phyloP scores from a whole-genome alignment of 169 alveolate species.

The Cryptosporidium canis region DNA sequence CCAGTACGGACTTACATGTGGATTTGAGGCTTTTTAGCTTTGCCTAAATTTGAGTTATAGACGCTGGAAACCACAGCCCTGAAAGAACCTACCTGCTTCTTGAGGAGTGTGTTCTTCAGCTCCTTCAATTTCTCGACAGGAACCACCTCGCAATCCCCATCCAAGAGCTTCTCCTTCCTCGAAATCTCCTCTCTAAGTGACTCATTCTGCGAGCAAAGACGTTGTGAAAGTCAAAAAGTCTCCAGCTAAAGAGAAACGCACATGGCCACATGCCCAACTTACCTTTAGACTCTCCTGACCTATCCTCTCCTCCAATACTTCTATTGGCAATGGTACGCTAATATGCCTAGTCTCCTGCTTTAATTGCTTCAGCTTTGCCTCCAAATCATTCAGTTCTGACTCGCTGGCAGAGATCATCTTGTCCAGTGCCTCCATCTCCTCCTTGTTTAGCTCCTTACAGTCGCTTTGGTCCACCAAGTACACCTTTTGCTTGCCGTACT shows the following conservation, averaged over 20 bases:
- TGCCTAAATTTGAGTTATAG: not conserved
- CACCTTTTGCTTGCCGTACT: slow-evolving; percentile 85
- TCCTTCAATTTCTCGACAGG: slow-evolving; percentile 29
- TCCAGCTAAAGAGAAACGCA: not conserved
- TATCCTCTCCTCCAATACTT: slow-evolving; percentile 48
- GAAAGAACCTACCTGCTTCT: slow-evolving; percentile 22
- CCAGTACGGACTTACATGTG: slow-evolving; percentile 33
- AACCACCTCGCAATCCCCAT: slow-evolving; percentile 14
- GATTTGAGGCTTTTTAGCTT: slow-evolving; percentile 18
- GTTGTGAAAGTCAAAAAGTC: not conserved
- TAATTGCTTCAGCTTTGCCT: slow-evolving; percentile 11
- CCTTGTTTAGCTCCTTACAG: slow-evolving; percentile 65
- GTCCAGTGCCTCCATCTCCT: slow-evolving; percentile 62
- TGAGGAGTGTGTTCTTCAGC: slow-evolving; percentile 7
- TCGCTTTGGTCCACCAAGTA: slow-evolving; percentile 81
- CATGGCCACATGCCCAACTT: not conserved
- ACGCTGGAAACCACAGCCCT: not conserved
- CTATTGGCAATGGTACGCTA: slow-evolving; percentile 39
- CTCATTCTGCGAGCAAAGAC: not conserved
- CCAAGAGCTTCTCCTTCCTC: slow-evolving; percentile 46
- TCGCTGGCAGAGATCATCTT: slow-evolving; percentile 10
- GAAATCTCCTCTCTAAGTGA: slow-evolving; percentile 30
- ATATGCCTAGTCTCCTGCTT: slow-evolving; percentile 62
- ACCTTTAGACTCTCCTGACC: slow-evolving; percentile 10
- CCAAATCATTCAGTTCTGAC: slow-evolving; percentile 39